A percentile compares a stretch with the other conserved stretches of the same genome.
Conservation (phyloP, 2,329 filamentous ascomycete genomes). For the Ophiostoma piceae region DNA sequence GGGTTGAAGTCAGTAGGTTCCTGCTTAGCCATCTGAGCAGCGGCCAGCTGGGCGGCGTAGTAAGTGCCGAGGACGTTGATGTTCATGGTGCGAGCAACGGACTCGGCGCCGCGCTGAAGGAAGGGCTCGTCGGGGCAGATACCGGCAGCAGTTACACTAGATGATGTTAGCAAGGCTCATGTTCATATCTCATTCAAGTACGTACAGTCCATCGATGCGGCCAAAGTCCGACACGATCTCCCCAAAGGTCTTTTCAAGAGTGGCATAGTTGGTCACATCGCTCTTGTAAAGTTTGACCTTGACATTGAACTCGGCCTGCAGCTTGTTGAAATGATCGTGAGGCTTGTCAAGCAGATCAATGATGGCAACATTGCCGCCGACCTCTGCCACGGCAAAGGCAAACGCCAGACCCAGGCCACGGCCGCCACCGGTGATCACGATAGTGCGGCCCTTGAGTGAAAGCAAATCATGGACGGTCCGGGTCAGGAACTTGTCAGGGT, state of each 20-base stretch:
- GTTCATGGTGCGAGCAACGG: constrained; percentile 27
- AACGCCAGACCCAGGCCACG: constrained; percentile 21
- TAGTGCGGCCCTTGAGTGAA: constrained; percentile 15
- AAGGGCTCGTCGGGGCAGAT: constrained; percentile 19
- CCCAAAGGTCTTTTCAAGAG: not conserved
- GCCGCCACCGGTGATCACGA: constrained; percentile 44
- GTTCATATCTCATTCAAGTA: not conserved
- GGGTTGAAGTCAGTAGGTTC: not conserved
- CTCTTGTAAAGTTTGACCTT: constrained; percentile 22
- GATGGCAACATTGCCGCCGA: constrained; percentile 10
- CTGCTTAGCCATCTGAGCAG: not conserved
- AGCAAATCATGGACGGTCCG: constrained; percentile 2
- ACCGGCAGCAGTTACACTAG: not conserved
- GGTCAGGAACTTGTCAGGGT: not conserved
- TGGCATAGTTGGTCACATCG: not conserved
- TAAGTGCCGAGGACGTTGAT: constrained; percentile 55
- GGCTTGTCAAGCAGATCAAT: constrained; percentile 14
- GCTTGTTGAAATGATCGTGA: constrained; percentile 16
- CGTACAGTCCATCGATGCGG: not conserved
- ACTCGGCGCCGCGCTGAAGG: not conserved
- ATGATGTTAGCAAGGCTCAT: not conserved
- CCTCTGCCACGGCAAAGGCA: constrained; percentile 17
- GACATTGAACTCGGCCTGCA: constrained; percentile 12
- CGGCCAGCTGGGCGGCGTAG: constrained; percentile 47
- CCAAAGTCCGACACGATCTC: not conserved